A percentile compares a stretch with the other conserved stretches of the same genome.
Evolutionary conservation across 352 stramenopile genomes (phyloP).

Genomic region (Blastocystis sp.): DNA sequence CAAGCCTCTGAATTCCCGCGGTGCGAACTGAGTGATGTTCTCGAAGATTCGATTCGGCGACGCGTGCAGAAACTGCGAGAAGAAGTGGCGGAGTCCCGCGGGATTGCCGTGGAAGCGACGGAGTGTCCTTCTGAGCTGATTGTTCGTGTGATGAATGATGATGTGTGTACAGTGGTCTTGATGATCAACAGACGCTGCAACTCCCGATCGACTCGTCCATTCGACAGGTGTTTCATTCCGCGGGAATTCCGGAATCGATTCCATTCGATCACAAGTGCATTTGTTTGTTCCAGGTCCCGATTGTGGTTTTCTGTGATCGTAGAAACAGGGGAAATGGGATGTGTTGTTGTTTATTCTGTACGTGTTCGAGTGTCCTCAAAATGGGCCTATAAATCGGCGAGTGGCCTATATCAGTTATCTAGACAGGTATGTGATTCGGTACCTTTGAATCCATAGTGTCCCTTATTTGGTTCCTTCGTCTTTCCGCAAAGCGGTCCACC

Average conservation of each 20-base stretch:
- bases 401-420: constrained; percentile 96
- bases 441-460: constrained; percentile 63
- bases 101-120: constrained; percentile 29
- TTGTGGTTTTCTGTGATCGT: background rate
- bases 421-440: constrained; percentile 64
- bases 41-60: constrained; percentile 48
- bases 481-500: constrained; percentile 93
- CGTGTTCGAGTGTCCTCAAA: constrained; percentile 95
- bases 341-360: constrained; percentile 98
- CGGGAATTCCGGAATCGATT: background rate
- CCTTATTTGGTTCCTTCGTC: constrained; percentile 90
- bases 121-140: constrained; percentile 40
- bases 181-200: background rate
- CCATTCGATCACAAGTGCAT: constrained; percentile 27
- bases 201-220: background rate
- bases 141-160: constrained; percentile 58
- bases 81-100: background rate
- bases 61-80: constrained; percentile 54
- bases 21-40: constrained; percentile 57
- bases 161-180: constrained; percentile 21
- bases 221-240: background rate
- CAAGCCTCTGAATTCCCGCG: constrained; percentile 27
- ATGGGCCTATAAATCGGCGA: constrained; percentile 81
- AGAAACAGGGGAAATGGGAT: constrained; percentile 95
- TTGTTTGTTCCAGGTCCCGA: constrained; percentile 37